These are phyloP conservation scores for Leccinum boreale DNA, from an alignment of 768 basidiomycete species.

Conservation along the genomic window DNA sequence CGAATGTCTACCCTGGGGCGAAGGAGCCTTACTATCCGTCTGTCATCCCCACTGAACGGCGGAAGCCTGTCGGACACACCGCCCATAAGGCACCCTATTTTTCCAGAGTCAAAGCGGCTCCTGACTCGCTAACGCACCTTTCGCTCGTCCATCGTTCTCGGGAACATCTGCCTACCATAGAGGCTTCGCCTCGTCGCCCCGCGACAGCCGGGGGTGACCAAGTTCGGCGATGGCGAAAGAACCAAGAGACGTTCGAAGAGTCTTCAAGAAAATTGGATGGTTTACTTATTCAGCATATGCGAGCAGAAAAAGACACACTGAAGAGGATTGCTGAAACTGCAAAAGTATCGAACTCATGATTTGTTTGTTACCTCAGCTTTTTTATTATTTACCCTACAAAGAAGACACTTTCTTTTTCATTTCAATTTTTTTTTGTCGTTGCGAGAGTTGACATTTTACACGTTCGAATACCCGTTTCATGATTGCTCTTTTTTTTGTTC, in stretches of 20 bases:
- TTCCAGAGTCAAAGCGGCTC: conserved; percentile 39
- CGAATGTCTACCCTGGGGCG: conserved; percentile 48
- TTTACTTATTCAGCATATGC: conserved; percentile 78
- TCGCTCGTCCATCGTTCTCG: conserved; percentile 40
- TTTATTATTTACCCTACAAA: conserved; percentile 15
- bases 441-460: conserved; percentile 12
- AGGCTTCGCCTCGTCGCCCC: conserved; percentile 12
- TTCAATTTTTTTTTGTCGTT: conserved; percentile 7
- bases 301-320: conserved; percentile 76
- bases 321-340: conserved; percentile 63
- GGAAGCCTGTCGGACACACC: conserved; percentile 52
- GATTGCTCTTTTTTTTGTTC: conserved; percentile 12
- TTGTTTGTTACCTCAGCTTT: not conserved
- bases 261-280: conserved; percentile 69
- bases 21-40: conserved; percentile 36
- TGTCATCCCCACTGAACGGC: conserved; percentile 36
- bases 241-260: conserved; percentile 45
- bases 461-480: conserved; percentile 26
- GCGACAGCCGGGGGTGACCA: conserved; percentile 20
- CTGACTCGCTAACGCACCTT: conserved; percentile 30
- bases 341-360: conserved; percentile 32
- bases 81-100: conserved; percentile 45
- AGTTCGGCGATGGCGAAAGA: conserved; percentile 27
- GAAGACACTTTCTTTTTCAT: conserved; percentile 2
- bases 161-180: conserved; percentile 32